Evolutionary conservation across 2,329 filamentous ascomycete species (phyloP).

Genomic region (Xylariomycetidae sp.): DNA sequence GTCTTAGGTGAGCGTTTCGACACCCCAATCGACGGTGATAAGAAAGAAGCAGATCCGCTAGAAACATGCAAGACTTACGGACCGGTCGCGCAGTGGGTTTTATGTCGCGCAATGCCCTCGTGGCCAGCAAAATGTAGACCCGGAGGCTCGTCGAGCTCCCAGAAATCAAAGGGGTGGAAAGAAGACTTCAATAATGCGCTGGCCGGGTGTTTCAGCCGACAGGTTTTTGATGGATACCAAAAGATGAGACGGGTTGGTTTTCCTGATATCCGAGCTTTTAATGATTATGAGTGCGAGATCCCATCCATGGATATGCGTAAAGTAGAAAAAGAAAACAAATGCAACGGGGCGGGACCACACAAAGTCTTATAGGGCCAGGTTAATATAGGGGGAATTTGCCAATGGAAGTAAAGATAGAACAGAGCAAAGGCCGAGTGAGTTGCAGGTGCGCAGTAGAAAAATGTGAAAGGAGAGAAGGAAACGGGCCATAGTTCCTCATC

Average conservation of each 20-base stretch:
- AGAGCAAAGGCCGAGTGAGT: too few species aligned
- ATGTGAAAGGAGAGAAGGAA: conserved; percentile 11
- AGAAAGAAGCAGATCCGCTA: conserved; percentile 11
- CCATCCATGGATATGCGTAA: too few species aligned
- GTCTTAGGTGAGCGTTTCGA: too few species aligned
- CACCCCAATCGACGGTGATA: too few species aligned
- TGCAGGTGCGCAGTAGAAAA: conserved; percentile 8
- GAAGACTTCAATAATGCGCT: conserved; percentile 17
- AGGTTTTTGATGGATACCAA: conserved; percentile 13
- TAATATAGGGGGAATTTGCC: conserved; percentile 18
- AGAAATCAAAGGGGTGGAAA: conserved; percentile 11
- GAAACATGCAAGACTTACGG: conserved; percentile 11
- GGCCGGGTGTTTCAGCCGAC: conserved; percentile 19
- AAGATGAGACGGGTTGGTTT: conserved; percentile 15
- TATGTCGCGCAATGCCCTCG: conserved; percentile 10
- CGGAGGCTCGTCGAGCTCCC: conserved; percentile 14
- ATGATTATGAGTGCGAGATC: conserved; percentile 18
- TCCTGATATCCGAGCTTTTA: conserved; percentile 22
- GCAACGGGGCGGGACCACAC: conserved; percentile 22
- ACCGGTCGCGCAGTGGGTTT: conserved; percentile 7
- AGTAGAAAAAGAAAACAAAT: too few species aligned
- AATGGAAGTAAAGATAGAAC: too few species aligned
- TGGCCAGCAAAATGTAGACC: too few species aligned
- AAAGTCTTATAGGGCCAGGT: conserved; percentile 17
- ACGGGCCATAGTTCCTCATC: conserved; percentile 10